These are phyloP conservation scores for Intubia oerlemansii DNA, from an alignment of 2,329 filamentous ascomycete genomes.

Conservation along the genomic window DNA sequence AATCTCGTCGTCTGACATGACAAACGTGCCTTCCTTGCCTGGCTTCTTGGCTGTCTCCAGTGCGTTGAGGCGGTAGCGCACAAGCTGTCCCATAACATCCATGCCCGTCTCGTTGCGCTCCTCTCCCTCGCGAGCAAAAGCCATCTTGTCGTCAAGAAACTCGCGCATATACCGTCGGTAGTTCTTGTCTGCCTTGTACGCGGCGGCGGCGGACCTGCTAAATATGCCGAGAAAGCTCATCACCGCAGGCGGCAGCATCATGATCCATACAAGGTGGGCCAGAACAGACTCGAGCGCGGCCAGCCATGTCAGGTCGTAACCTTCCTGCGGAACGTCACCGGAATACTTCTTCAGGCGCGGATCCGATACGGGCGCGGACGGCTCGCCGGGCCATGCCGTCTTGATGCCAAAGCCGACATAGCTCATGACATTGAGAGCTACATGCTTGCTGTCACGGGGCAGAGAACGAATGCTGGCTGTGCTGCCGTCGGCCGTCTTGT, in stretches of 20 bases:
- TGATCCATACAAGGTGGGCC: constrained; percentile 38
- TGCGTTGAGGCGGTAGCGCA: constrained; percentile 20
- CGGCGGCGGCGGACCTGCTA: constrained; percentile 25
- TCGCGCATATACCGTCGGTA: constrained; percentile 51
- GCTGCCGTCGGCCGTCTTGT: constrained; percentile 12
- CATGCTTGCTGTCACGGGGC: constrained; percentile 43
- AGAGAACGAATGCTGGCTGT: constrained; percentile 28
- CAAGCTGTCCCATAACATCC: constrained; percentile 30
- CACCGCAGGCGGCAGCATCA: constrained; percentile 36
- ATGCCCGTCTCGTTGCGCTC: constrained; percentile 19
- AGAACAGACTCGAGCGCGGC: constrained; percentile 39
- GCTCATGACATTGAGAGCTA: constrained; percentile 34
- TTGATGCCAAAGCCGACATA: constrained; percentile 50
- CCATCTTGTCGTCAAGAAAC: constrained; percentile 38
- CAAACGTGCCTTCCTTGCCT: constrained; percentile 8
- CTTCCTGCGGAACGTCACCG: constrained; percentile 21
- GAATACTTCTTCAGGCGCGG: constrained; percentile 26
- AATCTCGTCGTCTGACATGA: constrained; percentile 45
- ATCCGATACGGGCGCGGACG: constrained; percentile 20
- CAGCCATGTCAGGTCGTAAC: constrained; percentile 43
- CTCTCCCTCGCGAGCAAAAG: constrained; percentile 14
- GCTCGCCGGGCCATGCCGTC: constrained; percentile 41
- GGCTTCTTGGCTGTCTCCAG: too few species aligned
- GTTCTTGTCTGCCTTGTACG: constrained; percentile 34
- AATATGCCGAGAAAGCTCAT: constrained; percentile 25